These are phyloP conservation scores for Ophiostoma pallidulum DNA, from an alignment of 2,329 filamentous ascomycete species.

Conservation along the genomic window DNA sequence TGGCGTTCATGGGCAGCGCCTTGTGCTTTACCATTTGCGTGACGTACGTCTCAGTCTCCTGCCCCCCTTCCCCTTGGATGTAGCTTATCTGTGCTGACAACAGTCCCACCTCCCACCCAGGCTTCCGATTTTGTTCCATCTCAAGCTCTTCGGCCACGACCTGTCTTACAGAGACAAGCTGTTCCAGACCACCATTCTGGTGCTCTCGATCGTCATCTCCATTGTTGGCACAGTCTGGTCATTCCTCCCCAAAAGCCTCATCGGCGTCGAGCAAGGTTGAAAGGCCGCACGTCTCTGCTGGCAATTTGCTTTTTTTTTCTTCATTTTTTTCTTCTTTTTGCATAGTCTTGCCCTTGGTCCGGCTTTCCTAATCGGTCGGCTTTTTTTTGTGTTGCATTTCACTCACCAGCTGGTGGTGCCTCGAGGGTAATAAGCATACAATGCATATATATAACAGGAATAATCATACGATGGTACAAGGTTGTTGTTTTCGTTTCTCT, in stretches of 20 bases:
- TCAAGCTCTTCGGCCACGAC: conserved; percentile 76
- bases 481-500: neutral
- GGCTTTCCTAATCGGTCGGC: neutral
- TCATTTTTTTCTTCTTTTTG: neutral
- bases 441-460: no score
- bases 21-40: conserved; percentile 93
- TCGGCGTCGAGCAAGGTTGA: conserved; percentile 41
- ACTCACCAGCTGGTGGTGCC: no score
- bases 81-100: neutral
- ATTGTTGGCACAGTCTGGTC: conserved; percentile 76
- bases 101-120: conserved; percentile 19
- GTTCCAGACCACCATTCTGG: conserved; percentile 59
- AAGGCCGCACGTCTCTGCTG: no score
- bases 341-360: neutral
- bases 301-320: no score
- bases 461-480: no score
- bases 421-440: no score
- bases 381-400: no score
- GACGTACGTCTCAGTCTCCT: conserved; percentile 39
- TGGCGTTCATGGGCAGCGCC: conserved; percentile 81
- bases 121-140: conserved; percentile 75
- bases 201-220: conserved; percentile 60
- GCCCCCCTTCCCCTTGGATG: neutral
- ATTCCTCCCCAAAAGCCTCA: conserved; percentile 68
- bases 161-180: conserved; percentile 54